Evolutionary conservation across 306 rosid genomes (phyloP), one percentile per base, ranked within the genome.

Genomic region (Sechiopsis laciniata): DNA sequence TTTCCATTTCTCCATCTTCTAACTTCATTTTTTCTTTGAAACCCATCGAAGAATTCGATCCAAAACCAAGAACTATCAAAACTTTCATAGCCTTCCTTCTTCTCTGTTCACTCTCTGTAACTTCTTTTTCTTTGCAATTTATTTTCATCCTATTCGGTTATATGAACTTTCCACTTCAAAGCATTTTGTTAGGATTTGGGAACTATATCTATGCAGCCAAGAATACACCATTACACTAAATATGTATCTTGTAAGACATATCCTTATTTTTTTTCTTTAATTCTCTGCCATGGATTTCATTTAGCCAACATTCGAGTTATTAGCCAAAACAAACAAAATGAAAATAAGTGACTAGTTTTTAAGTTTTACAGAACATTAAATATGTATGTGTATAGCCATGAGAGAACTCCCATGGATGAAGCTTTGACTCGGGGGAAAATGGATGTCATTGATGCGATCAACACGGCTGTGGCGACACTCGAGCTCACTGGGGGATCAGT

Each of bases 321-420:
- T 26, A 26, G 29, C 29, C 29, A 2, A 26, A 26, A 26, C 29
- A 26, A 26, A 26, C 29, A 26, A 26, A 26, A 26, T 26, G 29
- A 2, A 26, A 26, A 26, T 26, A 26, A 26, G 29, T 26, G 29
- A 26, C 2, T 26, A 26, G 29, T 26, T 26, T 26, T 26, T 26
- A 26, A 26, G 29, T 26, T 15, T 45, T 22, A 2, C 16, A 5
- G 48, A 46, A 61, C 19, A 10, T 13, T 35, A 3, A 37, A 37
- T 20, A 3, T 20, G 0, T 13, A 0, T 35, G 11, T 62, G 21
- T 62, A 32, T 70, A 92, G 97, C 77, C 81, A 90, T 26, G 98
- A 90, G 80, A 87, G 84, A 80, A 90, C 92, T 71, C 98, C 98
- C 50, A 73, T 94, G 85, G 97, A 94, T 77, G 97, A 94, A 82